Evolutionary conservation across 768 basidiomycete species (phyloP).

Genomic region (Kwoniella mangroviensis): DNA sequence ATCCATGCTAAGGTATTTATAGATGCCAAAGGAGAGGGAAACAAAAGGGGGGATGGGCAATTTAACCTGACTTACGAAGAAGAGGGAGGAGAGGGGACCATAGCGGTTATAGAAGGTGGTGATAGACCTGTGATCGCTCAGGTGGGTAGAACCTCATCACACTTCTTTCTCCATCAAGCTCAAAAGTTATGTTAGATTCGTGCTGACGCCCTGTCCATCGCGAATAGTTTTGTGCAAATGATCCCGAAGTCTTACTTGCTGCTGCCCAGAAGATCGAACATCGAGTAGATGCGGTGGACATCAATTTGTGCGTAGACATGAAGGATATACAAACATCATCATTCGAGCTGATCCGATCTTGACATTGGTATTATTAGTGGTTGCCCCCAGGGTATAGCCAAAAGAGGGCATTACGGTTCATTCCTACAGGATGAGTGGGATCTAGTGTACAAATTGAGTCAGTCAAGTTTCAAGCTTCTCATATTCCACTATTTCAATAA

Average conservation of each 20-base stretch:
- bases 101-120: slow-evolving; percentile 55
- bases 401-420: slow-evolving; percentile 80
- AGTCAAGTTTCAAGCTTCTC: slow-evolving; percentile 63
- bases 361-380: slow-evolving; percentile 41
- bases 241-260: slow-evolving; percentile 74
- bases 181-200: too few species aligned
- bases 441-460: slow-evolving; percentile 76
- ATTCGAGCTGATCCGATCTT: not conserved
- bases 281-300: slow-evolving; percentile 88
- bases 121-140: slow-evolving; percentile 89
- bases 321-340: too few species aligned
- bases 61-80: slow-evolving; percentile 66
- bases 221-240: slow-evolving; percentile 80
- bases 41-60: slow-evolving; percentile 40
- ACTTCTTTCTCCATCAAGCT: too few species aligned
- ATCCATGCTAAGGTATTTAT: slow-evolving; percentile 77
- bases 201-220: not conserved
- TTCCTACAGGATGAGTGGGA: slow-evolving; percentile 97
- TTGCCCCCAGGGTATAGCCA: slow-evolving; percentile 92
- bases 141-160: slow-evolving; percentile 39
- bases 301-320: slow-evolving; percentile 70
- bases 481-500: slow-evolving; percentile 13
- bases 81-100: slow-evolving; percentile 68
- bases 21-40: slow-evolving; percentile 10
- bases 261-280: slow-evolving; percentile 77